Conservation (phyloP, 2,329 filamentous ascomycete species). For the Fusarium agapanthi region DNA sequence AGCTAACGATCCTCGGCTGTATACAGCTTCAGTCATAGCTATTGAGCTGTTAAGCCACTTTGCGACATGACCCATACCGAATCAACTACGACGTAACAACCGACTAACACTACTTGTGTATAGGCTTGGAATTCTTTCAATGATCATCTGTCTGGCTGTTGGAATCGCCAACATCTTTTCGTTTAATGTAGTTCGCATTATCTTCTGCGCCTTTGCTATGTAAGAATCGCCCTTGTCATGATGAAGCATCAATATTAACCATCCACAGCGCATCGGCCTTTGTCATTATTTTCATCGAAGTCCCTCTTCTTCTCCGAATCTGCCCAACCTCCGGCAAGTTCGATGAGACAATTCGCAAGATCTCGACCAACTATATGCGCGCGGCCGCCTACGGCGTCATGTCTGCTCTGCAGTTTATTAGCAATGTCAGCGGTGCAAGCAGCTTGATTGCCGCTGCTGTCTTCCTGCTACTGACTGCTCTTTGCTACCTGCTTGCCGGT, state of each 20-base stretch:
- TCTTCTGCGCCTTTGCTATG: conserved; percentile 64
- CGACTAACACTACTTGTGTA: conserved; percentile 14
- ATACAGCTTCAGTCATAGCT: conserved; percentile 8
- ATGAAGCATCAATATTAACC: conserved; percentile 1
- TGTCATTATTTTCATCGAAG: conserved; percentile 84
- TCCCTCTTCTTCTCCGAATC: conserved; percentile 94
- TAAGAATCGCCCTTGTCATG: conserved; percentile 48
- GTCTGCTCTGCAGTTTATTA: conserved; percentile 86
- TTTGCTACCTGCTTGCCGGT: conserved; percentile 83
- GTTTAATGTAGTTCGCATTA: conserved; percentile 57
- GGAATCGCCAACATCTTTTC: conserved; percentile 75
- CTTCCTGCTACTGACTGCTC: conserved; percentile 76
- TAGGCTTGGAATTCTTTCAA: conserved; percentile 75
- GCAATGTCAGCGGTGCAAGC: conserved; percentile 69
- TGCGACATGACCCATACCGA: conserved; percentile 9
- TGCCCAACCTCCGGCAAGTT: conserved; percentile 93
- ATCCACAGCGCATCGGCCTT: conserved; percentile 70
- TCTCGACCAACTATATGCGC: conserved; percentile 97
- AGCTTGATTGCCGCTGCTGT: conserved; percentile 88
- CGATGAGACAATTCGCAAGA: conserved; percentile 86
- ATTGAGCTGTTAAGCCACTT: conserved; percentile 13
- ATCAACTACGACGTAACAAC: conserved; percentile 1
- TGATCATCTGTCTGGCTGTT: conserved; percentile 75
- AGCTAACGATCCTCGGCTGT: conserved; percentile 45
- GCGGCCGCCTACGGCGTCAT: conserved; percentile 85